Evolutionary conservation across 257 asterid genomes (phyloP).

Genomic region (Salvia hispanica): DNA sequence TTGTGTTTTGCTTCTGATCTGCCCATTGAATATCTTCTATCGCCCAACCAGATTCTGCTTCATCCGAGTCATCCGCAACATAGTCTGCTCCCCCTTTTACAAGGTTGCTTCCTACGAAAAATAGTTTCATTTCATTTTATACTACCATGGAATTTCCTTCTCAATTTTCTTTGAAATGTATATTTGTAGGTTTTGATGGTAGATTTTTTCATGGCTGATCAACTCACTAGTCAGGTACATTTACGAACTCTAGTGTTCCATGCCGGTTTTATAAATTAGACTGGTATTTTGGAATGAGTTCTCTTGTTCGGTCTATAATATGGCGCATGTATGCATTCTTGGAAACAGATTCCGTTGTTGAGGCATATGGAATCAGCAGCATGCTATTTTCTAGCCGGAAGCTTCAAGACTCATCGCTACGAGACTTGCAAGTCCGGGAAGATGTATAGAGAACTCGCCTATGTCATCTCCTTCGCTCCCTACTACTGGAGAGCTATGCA

Average conservation of each 20-base stretch:
- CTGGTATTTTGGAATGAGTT: too few relatives aligned
- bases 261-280: too few relatives aligned
- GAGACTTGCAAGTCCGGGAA: conserved; percentile 78
- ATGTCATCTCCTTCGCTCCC: conserved; percentile 88
- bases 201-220: conserved; percentile 98
- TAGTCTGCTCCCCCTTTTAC: conserved; percentile 84
- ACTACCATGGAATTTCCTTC: too few relatives aligned
- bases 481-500: conserved; percentile 99
- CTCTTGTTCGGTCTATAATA: too few relatives aligned
- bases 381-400: conserved; percentile 83
- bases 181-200: conserved; percentile 73
- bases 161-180: not conserved
- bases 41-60: conserved; percentile 81
- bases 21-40: conserved; percentile 77
- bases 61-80: conserved; percentile 76
- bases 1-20: conserved; percentile 49
- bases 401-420: conserved; percentile 56
- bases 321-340: not conserved
- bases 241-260: not conserved
- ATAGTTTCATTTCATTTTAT: too few relatives aligned
- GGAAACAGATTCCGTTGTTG: conserved; percentile 64
- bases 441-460: conserved; percentile 79
- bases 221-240: conserved; percentile 90
- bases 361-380: conserved; percentile 95
- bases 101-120: conserved; percentile 43